Evolutionary conservation across 176 grass and related monocot genomes (phyloP), one percentile per base, ranked within the genome.

Genomic region (Bolboschoenus planiculmis): DNA sequence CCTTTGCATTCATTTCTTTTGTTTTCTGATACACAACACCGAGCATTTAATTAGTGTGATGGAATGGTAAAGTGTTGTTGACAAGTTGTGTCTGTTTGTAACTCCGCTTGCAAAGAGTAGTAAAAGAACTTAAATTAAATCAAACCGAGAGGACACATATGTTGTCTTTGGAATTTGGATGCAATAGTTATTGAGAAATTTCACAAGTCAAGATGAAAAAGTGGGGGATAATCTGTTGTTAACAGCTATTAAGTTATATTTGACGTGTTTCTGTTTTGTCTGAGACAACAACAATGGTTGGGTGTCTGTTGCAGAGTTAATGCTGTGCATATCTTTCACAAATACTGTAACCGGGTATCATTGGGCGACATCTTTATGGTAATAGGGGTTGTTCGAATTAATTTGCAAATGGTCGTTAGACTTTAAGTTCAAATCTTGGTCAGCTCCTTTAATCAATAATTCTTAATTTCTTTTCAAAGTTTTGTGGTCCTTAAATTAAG

Each of bases 1-100:
- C 24, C 47, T 9, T 14, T 4, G 26, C 26, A 80, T 39, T 20
- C 56, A 16, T 61, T 53, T 46, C 54, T 36, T 66, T 10, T 57
- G 21, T 7, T 35, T 78, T 27, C 53, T 73, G 30, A 37, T 60
- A 4, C 64, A 80, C 61, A 31, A 26, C 8, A 33, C 27, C 65
- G 47, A n/a, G 21, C 66, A 58, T 77, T 31, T 51, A 82, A 14
- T 67, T 73, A 55, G 48, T 23, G 73, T 68, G 56, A 68, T 71
- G 20, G 55, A 29, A 74, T 61, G 68, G 16, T 27, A 29, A 21
- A 5, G 46, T 48, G 46, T 48, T 63, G 31, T 90, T 56, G 1
- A 55, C 33, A 77, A 15, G 47, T 40, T 15, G 65, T 61, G 57
- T 29, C 7, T 66, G 15, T 36, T 35, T 34, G 15, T 64, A 15